Conservation (phyloP, 768 basidiomycete species). For the Tricholoma furcatifolium region DNA sequence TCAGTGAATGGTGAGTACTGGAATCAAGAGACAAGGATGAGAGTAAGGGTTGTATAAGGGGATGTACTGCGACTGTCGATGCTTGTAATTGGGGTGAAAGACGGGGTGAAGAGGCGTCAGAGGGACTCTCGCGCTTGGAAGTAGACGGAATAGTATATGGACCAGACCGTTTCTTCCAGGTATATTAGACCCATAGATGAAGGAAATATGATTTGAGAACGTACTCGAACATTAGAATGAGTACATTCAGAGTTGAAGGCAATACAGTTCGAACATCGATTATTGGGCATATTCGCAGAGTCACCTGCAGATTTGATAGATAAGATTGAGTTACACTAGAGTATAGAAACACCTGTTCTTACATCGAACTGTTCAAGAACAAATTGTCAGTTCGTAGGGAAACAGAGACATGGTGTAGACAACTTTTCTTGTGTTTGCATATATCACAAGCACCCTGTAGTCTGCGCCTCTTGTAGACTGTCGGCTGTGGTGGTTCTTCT, state of each 20-base stretch:
- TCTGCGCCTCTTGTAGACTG: constrained; percentile 35
- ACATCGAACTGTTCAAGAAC: constrained; percentile 37
- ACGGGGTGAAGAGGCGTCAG: not conserved
- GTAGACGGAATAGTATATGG: not conserved
- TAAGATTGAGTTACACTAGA: not conserved
- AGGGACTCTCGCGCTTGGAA: not conserved
- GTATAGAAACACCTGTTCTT: constrained; percentile 4
- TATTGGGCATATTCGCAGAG: constrained; percentile 56
- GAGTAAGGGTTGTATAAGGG: constrained; percentile 14
- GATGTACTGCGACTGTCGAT: constrained; percentile 1
- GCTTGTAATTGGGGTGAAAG: not conserved
- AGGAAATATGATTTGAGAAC: constrained; percentile 3
- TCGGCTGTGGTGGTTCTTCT: constrained; percentile 2
- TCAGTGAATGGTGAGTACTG: constrained; percentile 9
- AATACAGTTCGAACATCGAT: constrained; percentile 57
- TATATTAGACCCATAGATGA: not conserved
- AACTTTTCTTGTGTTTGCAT: constrained; percentile 47
- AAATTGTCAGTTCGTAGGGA: constrained; percentile 1
- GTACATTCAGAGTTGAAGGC: constrained; percentile 48
- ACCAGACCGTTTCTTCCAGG: constrained; percentile 24
- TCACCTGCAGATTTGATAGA: constrained; percentile 39
- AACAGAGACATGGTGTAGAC: not conserved
- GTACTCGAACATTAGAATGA: constrained; percentile 54
- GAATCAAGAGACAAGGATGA: constrained; percentile 7
- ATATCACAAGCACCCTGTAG: constrained; percentile 46